Evolutionary conservation across 192 early-diverging fungal species (phyloP).

Genomic region (Podila epigama): DNA sequence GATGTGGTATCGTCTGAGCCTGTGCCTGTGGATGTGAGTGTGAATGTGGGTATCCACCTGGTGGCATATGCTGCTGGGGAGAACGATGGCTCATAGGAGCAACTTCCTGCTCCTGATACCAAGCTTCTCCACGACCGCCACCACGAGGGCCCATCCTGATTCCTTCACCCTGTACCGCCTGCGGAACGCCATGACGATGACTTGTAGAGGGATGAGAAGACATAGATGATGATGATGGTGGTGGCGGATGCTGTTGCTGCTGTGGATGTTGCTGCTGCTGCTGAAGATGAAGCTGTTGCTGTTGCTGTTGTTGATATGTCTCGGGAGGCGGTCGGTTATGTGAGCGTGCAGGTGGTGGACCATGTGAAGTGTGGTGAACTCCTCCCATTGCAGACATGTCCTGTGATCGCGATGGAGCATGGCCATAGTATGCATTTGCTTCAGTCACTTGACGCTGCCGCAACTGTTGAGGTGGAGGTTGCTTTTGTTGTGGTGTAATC

Average conservation of each 20-base stretch:
- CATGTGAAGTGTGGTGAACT: constrained; percentile 5
- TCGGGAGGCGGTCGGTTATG: constrained; percentile 19
- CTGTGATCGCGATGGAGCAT: constrained; percentile 14
- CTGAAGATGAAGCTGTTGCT: neutral
- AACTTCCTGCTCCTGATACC: neutral
- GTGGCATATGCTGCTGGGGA: neutral
- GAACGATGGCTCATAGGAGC: neutral
- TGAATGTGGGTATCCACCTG: neutral
- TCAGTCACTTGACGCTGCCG: constrained; percentile 11
- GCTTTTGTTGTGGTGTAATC: constrained; percentile 6
- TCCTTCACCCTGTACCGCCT: neutral
- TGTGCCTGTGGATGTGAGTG: neutral
- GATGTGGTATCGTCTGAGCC: too few species aligned
- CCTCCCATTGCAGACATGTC: constrained; percentile 11
- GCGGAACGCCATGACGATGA: neutral
- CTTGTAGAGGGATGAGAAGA: too few species aligned
- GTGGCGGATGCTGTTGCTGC: neutral
- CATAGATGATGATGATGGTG: too few species aligned
- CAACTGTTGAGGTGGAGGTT: constrained; percentile 6
- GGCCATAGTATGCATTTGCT: constrained; percentile 4
- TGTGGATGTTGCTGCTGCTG: constrained; percentile 7
- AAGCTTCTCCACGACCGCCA: neutral
- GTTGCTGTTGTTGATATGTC: constrained; percentile 10
- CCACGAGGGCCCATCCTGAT: neutral
- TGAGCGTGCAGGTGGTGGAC: constrained; percentile 8